Evolutionary conservation across 192 early-diverging fungal species (phyloP).

Genomic region (Gonapodya prolifera): DNA sequence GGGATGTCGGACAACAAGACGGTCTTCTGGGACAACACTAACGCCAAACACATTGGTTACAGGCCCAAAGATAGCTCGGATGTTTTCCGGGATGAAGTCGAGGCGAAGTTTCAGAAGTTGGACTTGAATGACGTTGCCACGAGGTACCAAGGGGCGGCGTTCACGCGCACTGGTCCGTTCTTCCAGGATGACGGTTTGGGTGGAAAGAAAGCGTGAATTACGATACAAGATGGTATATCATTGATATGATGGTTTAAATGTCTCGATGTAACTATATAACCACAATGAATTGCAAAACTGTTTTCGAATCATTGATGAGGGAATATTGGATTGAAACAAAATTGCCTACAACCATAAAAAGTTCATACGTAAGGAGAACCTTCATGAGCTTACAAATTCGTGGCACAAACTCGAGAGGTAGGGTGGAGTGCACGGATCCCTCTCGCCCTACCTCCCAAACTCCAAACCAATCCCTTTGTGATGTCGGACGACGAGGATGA

Average conservation of each 20-base stretch:
- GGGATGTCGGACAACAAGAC: not conserved
- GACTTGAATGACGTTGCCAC: not conserved
- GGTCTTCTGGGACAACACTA: not conserved
- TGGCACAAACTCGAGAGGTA: no score
- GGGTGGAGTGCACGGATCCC: no score
- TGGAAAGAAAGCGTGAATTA: not conserved
- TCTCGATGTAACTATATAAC: no score
- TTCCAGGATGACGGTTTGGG: not conserved
- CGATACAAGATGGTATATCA: no score
- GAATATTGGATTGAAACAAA: no score
- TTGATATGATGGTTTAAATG: no score
- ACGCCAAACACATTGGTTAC: not conserved
- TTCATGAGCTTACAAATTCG: no score
- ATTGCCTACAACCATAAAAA: no score
- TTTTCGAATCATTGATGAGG: no score
- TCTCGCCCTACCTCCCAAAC: no score
- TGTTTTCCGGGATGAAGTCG: not conserved
- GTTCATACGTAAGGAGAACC: no score
- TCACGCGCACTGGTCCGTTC: not conserved
- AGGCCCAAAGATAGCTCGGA: not conserved
- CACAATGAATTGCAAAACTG: no score
- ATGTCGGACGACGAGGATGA: slow-evolving; percentile 23
- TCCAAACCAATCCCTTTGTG: not conserved
- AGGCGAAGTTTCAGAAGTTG: not conserved
- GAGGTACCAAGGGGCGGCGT: not conserved